phyloP scores from a whole-genome alignment of 768 basidiomycete species.

The Leccinum subgranulosum region DNA sequence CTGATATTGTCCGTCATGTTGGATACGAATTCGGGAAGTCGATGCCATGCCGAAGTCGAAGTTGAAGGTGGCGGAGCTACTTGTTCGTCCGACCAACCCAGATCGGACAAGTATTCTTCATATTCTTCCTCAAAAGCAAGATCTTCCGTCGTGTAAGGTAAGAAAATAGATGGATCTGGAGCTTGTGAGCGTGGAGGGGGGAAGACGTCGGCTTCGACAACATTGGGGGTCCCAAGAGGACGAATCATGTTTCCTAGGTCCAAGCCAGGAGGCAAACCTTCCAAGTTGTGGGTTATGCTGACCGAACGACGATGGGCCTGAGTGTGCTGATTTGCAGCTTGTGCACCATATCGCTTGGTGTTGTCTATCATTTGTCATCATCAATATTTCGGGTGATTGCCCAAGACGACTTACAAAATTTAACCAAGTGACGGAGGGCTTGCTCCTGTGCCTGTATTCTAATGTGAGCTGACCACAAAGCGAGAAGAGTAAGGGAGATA shows the following conservation, averaged over 20 bases:
- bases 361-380: conserved; percentile 57
- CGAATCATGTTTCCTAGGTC: conserved; percentile 74
- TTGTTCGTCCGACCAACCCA: conserved; percentile 69
- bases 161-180: conserved; percentile 77
- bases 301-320: conserved; percentile 76
- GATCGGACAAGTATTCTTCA: conserved; percentile 90
- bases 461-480: conserved; percentile 10
- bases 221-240: conserved; percentile 70
- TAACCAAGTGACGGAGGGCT: conserved; percentile 88
- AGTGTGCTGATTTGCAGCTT: conserved; percentile 45
- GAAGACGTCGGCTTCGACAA: conserved; percentile 88
- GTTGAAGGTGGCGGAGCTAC: conserved; percentile 34
- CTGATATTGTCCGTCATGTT: conserved; percentile 87
- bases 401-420: conserved; percentile 69
- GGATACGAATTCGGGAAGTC: conserved; percentile 74
- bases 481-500: conserved; percentile 30
- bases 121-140: conserved; percentile 96
- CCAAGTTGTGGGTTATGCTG: conserved; percentile 79
- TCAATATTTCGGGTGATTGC: conserved; percentile 5
- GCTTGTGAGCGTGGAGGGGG: conserved; percentile 89
- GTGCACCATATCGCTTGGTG: conserved; percentile 79
- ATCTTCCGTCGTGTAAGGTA: conserved; percentile 91
- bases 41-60: conserved; percentile 69
- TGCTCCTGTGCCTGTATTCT: conserved; percentile 82
- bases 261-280: conserved; percentile 71